Conservation (phyloP, 208 protist genomes). For the Trypanosoma congolense region DNA sequence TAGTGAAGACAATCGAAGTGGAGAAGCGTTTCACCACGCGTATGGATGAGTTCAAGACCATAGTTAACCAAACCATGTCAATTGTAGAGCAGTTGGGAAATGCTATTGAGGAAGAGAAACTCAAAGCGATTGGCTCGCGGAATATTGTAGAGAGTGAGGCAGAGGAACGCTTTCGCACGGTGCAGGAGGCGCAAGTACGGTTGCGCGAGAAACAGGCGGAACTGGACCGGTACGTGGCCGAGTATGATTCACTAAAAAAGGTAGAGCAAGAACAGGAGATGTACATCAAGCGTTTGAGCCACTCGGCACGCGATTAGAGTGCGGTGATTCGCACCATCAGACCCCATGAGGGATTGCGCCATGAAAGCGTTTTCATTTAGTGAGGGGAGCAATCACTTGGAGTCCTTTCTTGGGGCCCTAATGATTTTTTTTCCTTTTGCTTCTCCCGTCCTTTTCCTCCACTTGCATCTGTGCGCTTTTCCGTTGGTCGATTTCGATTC, state of each 20-base stretch:
- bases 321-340: not conserved
- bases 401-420: no score
- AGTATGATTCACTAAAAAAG: constrained; percentile 81
- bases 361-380: no score
- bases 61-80: constrained; percentile 77
- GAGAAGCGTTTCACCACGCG: constrained; percentile 65
- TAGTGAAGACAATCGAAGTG: constrained; percentile 67
- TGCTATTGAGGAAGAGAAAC: constrained; percentile 83
- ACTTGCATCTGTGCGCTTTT: no score
- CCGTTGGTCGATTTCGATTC: no score
- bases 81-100: constrained; percentile 73
- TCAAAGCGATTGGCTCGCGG: constrained; percentile 79
- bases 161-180: constrained; percentile 67
- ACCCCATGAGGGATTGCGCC: no score
- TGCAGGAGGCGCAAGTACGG: constrained; percentile 79
- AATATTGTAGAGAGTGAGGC: constrained; percentile 88
- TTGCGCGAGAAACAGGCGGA: constrained; percentile 87
- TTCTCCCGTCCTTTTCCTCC: no score
- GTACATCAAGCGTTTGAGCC: constrained; percentile 74
- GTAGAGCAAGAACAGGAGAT: constrained; percentile 81
- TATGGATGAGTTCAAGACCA: constrained; percentile 82
- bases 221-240: constrained; percentile 82
- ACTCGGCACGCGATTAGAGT: constrained; percentile 40
- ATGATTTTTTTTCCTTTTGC: no score
- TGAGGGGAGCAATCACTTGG: no score